Evolutionary conservation across 2,329 filamentous ascomycete genomes (phyloP), one percentile per base, ranked within the genome.

Genomic region (Colletotrichum magnum): DNA sequence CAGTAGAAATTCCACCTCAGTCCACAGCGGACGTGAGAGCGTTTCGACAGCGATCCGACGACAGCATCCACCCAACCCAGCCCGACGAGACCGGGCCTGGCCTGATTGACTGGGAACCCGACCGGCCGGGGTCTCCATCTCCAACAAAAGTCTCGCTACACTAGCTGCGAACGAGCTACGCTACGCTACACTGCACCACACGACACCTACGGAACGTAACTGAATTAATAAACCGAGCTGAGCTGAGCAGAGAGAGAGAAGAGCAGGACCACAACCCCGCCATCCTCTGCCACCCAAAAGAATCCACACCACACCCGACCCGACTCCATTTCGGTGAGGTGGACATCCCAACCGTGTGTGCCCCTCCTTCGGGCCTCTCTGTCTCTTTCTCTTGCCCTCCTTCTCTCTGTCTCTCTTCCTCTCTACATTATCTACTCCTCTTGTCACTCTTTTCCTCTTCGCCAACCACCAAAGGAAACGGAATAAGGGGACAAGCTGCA

Each of bases 381-480:
- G 18, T 50, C 18, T 50, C 5, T 50, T n/a, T 50, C 21, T n/a
- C 45, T 1, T 5, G 54, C 66, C 48, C 54, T 64, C 73, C 63
- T 70, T 62, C 68, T 56, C 62, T 72, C 64, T 68, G 71, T 72
- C 69, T 66, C 70, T 58, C 48, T 39, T 64, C 47, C 43, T 26
- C 47, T 60, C 53, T 52, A 64, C 73, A 63, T 70, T 62, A 16
- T 15, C 67, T 50, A 60, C 71, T 63, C 68, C 72, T 72, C 69
- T 36, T 63, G 68, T 58, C 48, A 39, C 67, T 51, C 32, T 28
- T 32, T 60, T 36, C 32, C 32, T 36, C 32, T 36, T 10, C 32
- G 7, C 32, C 32, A 36, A 36, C 32, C 45, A 21, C 43, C 50
- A 18, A 58, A 66, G 53, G 58, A 47, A 41, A 48, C 59, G 18